These are phyloP conservation scores for Henckelia pumila DNA, from an alignment of 257 asterid genomes.

Conservation along the genomic window DNA sequence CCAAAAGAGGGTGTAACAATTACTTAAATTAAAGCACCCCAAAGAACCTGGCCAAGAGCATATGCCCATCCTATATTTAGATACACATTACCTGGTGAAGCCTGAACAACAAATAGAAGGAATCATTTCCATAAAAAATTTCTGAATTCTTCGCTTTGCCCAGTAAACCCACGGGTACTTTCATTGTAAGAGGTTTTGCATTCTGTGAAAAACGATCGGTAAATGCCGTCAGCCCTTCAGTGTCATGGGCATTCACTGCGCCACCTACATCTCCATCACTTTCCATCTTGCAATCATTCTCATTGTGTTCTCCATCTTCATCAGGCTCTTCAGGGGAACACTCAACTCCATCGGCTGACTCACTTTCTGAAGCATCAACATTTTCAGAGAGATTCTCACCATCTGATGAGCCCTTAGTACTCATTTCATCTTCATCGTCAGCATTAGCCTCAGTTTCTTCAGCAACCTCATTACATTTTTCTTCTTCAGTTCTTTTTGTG, in stretches of 20 bases:
- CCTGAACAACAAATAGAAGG: conserved; percentile 80
- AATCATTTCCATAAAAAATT: conserved; percentile 78
- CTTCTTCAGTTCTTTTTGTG: conserved; percentile 32
- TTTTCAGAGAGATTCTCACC: conserved; percentile 77
- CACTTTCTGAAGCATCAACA: conserved; percentile 64
- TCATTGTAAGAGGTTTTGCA: conserved; percentile 60
- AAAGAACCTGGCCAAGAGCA: conserved; percentile 10
- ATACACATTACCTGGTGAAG: conserved; percentile 70
- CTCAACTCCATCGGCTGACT: conserved; percentile 76
- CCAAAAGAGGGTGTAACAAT: conserved; percentile 16
- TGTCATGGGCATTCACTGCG: conserved; percentile 46
- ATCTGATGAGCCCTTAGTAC: conserved; percentile 66
- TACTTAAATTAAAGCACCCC: conserved; percentile 2
- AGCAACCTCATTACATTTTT: conserved; percentile 30
- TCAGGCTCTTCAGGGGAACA: conserved; percentile 60
- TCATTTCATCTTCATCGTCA: conserved; percentile 58
- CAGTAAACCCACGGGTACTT: conserved; percentile 35
- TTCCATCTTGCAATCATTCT: conserved; percentile 58
- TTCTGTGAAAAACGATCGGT: conserved; percentile 49
- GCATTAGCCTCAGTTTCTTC: conserved; percentile 52
- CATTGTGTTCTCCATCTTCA: conserved; percentile 58
- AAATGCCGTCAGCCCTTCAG: conserved; percentile 45
- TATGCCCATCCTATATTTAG: conserved; percentile 5
- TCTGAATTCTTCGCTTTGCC: conserved; percentile 43
- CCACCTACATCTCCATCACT: conserved; percentile 82